These are phyloP conservation scores for Vitis hybrid DNA, from an alignment of 177 flowering plant species.

Conservation along the genomic window DNA sequence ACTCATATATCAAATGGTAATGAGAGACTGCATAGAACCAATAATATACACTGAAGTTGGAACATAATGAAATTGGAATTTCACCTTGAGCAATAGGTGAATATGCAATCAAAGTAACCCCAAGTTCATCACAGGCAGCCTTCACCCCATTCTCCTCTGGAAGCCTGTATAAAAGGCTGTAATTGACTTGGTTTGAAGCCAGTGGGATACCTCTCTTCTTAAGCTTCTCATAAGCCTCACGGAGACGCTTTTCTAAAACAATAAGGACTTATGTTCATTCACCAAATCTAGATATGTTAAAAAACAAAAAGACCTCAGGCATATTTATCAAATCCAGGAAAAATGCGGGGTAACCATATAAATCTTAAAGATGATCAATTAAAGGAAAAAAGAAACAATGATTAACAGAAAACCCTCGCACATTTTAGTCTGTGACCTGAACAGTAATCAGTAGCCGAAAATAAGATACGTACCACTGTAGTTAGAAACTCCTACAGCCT, in stretches of 20 bases:
- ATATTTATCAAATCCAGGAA: too few species aligned
- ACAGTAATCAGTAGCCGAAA: neutral
- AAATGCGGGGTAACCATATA: too few species aligned
- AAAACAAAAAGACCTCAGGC: too few species aligned
- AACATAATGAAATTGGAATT: neutral
- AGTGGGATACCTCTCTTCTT: conserved; percentile 85
- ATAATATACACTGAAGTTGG: neutral
- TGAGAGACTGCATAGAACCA: neutral
- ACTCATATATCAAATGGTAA: neutral
- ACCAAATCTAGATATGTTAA: neutral
- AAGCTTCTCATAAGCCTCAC: conserved; percentile 75
- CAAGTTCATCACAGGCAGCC: conserved; percentile 96
- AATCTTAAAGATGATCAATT: too few species aligned
- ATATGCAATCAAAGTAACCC: conserved; percentile 90
- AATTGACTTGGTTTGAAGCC: conserved; percentile 97
- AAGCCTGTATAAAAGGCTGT: conserved; percentile 86
- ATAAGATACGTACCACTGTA: conserved; percentile 55
- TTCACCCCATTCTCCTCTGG: conserved; percentile 97
- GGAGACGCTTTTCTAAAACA: conserved; percentile 78
- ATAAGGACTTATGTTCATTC: neutral
- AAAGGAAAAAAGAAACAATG: neutral
- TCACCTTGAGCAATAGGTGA: conserved; percentile 97
- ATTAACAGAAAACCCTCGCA: neutral
- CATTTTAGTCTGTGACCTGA: neutral
- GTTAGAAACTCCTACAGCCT: conserved; percentile 97